Evolutionary conservation across 2,329 filamentous ascomycete genomes (phyloP).

Genomic region (Cryphonectria japonica): DNA sequence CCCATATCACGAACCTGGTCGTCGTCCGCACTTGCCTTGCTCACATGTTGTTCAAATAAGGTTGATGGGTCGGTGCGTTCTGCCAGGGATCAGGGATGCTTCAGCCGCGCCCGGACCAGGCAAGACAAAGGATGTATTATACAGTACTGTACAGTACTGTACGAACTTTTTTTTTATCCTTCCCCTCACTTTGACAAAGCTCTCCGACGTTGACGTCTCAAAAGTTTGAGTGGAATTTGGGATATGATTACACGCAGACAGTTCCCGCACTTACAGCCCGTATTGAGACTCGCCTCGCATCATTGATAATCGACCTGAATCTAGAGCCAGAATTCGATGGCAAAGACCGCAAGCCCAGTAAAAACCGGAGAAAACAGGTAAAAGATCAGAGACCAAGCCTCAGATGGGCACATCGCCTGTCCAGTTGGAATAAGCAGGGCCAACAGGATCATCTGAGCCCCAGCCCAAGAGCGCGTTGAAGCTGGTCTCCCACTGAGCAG

Average conservation of each 20-base stretch:
- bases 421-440: conserved; percentile 3
- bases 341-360: too few relatives aligned
- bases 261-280: too few relatives aligned
- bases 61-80: conserved; percentile 9
- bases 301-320: too few relatives aligned
- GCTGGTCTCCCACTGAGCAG: conserved; percentile 21
- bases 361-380: too few relatives aligned
- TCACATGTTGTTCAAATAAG: conserved; percentile 25
- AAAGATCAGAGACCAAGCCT: too few relatives aligned
- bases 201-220: not conserved
- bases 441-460: conserved; percentile 8
- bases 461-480: conserved; percentile 25
- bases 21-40: not conserved
- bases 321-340: too few relatives aligned
- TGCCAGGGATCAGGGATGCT: conserved; percentile 4
- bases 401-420: not conserved
- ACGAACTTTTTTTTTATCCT: not conserved
- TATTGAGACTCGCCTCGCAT: too few relatives aligned
- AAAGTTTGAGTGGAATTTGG: not conserved
- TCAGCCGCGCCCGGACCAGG: conserved; percentile 7
- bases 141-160: not conserved
- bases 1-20: not conserved
- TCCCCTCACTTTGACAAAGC: too few relatives aligned
- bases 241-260: too few relatives aligned
- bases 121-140: not conserved